Evolutionary conservation across 2,329 filamentous ascomycete genomes (phyloP).

Genomic region (Pseudogymnoascus sp.): DNA sequence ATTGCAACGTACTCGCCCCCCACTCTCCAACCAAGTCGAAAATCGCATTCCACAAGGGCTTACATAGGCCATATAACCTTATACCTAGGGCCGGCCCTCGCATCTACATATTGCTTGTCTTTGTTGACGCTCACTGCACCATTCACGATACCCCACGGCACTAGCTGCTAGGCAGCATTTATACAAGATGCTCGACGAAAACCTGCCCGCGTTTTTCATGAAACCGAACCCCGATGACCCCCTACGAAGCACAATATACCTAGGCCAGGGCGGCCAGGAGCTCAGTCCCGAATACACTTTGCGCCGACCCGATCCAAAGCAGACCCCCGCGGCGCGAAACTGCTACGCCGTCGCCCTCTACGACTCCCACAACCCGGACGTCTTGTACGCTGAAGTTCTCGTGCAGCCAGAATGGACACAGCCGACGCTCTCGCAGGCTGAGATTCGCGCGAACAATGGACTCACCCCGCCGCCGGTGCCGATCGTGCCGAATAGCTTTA

Average conservation of each 20-base stretch:
- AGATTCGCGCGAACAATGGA: conserved; percentile 65
- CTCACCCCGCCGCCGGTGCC: conserved; percentile 60
- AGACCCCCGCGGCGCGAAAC: conserved; percentile 60
- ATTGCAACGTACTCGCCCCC: conserved; percentile 4
- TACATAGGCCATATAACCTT: conserved; percentile 4
- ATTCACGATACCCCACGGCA: neutral
- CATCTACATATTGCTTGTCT: neutral
- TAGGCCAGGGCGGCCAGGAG: conserved; percentile 70
- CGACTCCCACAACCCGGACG: conserved; percentile 71
- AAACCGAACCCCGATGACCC: conserved; percentile 45
- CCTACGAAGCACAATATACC: conserved; percentile 47
- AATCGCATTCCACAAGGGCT: neutral
- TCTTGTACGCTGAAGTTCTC: conserved; percentile 81
- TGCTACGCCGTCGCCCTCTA: conserved; percentile 81
- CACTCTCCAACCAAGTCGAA: neutral
- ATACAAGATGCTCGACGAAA: conserved; percentile 78
- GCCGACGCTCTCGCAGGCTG: conserved; percentile 71
- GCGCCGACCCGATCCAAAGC: conserved; percentile 64
- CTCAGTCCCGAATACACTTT: conserved; percentile 74
- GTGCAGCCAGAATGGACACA: conserved; percentile 81
- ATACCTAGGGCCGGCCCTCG: neutral
- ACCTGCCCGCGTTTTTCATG: conserved; percentile 67
- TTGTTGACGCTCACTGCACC: neutral
- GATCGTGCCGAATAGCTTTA: conserved; percentile 68
- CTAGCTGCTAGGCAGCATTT: neutral